These are phyloP conservation scores for Elsinoe perseae DNA, from an alignment of 2,329 filamentous ascomycete species.

Conservation along the genomic window DNA sequence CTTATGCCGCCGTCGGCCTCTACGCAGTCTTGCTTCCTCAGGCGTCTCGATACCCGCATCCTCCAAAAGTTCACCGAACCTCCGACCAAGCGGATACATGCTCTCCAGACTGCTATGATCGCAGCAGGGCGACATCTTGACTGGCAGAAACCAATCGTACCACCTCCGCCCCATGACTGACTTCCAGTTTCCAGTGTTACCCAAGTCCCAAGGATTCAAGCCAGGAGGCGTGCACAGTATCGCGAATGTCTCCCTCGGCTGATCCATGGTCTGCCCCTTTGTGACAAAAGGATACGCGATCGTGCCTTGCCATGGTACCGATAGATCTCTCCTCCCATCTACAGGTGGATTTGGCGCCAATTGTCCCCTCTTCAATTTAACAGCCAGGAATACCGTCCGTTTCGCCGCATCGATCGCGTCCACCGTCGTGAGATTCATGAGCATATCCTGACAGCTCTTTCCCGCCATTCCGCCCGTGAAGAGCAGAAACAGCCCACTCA, in stretches of 20 bases:
- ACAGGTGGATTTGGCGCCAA: slow-evolving; percentile 13
- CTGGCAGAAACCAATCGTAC: slow-evolving; percentile 73
- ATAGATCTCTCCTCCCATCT: neutral
- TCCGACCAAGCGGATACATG: slow-evolving; percentile 29
- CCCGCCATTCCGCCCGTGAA: slow-evolving; percentile 71
- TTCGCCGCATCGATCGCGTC: slow-evolving; percentile 60
- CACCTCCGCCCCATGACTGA: slow-evolving; percentile 67
- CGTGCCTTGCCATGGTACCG: slow-evolving; percentile 32
- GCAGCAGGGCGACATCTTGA: slow-evolving; percentile 66
- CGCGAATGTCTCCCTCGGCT: slow-evolving; percentile 58
- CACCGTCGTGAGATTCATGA: slow-evolving; percentile 74
- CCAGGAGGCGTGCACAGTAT: slow-evolving; percentile 65
- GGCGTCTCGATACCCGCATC: slow-evolving; percentile 23
- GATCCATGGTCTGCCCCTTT: slow-evolving; percentile 27
- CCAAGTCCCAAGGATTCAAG: slow-evolving; percentile 81
- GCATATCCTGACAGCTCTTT: slow-evolving; percentile 61
- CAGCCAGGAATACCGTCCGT: slow-evolving; percentile 64
- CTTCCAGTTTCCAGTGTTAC: slow-evolving; percentile 61
- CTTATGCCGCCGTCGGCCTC: neutral
- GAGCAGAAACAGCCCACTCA: slow-evolving; percentile 67
- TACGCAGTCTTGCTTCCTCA: neutral
- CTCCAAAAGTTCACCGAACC: slow-evolving; percentile 28
- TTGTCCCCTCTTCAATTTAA: slow-evolving; percentile 51
- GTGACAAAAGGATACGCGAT: slow-evolving; percentile 53
- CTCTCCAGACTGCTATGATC: slow-evolving; percentile 43